These are phyloP conservation scores for Aureobasidium sp. DNA, from an alignment of 2,329 filamentous ascomycete species.

Conservation along the genomic window DNA sequence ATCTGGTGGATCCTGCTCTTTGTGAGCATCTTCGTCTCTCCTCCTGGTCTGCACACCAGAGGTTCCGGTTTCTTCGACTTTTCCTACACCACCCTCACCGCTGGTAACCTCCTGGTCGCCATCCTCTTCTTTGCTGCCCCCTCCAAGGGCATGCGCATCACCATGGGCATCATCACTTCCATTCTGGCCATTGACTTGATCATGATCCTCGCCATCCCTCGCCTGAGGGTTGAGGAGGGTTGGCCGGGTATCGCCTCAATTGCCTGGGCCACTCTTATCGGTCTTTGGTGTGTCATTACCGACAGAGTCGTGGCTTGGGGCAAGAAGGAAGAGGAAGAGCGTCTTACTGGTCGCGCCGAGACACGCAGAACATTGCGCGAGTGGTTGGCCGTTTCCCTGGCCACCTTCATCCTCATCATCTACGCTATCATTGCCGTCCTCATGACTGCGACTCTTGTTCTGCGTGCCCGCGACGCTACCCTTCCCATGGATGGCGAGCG, in stretches of 20 bases:
- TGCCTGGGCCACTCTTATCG: slow-evolving; percentile 72
- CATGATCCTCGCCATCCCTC: slow-evolving; percentile 66
- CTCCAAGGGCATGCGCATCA: slow-evolving; percentile 67
- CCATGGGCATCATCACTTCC: slow-evolving; percentile 58
- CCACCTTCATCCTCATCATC: slow-evolving; percentile 61
- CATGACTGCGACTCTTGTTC: slow-evolving; percentile 68
- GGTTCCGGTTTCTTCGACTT: slow-evolving; percentile 93
- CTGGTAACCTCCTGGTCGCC: slow-evolving; percentile 65
- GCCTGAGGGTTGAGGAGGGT: slow-evolving; percentile 73
- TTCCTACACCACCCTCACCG: slow-evolving; percentile 68
- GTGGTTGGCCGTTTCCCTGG: slow-evolving; percentile 72
- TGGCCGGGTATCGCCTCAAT: slow-evolving; percentile 86
- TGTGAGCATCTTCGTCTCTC: slow-evolving; percentile 84
- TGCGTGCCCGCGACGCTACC: slow-evolving; percentile 71
- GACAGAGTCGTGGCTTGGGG: slow-evolving; percentile 85
- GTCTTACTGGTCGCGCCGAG: slow-evolving; percentile 81
- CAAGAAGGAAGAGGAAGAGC: slow-evolving; percentile 85
- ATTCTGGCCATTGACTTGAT: slow-evolving; percentile 68
- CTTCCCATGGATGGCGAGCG: slow-evolving; percentile 64
- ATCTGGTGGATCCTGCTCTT: slow-evolving; percentile 89
- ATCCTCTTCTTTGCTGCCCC: slow-evolving; percentile 84
- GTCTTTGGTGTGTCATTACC: slow-evolving; percentile 67
- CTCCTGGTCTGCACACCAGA: slow-evolving; percentile 73
- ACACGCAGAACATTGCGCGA: slow-evolving; percentile 72
- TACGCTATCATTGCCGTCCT: slow-evolving; percentile 63